Evolutionary conservation across 2,329 filamentous ascomycete genomes (phyloP).

Genomic region (Leptodontidium sp.): DNA sequence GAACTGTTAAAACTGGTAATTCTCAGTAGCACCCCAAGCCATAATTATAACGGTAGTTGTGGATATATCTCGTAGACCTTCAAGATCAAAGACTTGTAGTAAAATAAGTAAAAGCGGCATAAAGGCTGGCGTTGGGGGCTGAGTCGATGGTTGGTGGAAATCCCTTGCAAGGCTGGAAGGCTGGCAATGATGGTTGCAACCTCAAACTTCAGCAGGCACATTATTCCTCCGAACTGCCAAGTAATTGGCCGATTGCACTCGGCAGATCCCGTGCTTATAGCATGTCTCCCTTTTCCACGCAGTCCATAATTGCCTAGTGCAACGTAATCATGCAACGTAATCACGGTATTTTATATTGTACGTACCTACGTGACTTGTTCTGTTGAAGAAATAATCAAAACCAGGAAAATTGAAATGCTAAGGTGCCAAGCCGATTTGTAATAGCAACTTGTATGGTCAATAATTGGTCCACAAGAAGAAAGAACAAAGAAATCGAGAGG

Average conservation of each 20-base stretch:
- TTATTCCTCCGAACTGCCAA: neutral
- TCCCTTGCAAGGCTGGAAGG: neutral
- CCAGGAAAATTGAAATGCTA: too few species aligned
- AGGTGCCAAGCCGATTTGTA: too few species aligned
- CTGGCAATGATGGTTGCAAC: neutral
- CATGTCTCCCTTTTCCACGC: too few species aligned
- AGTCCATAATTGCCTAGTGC: too few species aligned
- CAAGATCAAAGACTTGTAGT: neutral
- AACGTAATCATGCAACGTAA: too few species aligned
- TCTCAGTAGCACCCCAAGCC: neutral
- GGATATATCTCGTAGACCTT: neutral
- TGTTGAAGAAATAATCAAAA: too few species aligned
- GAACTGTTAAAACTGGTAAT: neutral
- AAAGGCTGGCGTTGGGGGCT: neutral
- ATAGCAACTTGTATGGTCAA: too few species aligned
- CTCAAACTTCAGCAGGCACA: slow-evolving; percentile 1
- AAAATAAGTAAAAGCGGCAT: neutral
- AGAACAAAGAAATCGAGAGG: too few species aligned
- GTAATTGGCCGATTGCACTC: neutral
- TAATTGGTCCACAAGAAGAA: too few species aligned
- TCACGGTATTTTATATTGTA: too few species aligned
- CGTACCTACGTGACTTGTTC: too few species aligned
- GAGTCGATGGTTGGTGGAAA: neutral
- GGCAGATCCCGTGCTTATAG: neutral
- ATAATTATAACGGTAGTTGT: neutral